Conservation (phyloP, 805 yeast genomes). For the Candida sithepensis region DNA sequence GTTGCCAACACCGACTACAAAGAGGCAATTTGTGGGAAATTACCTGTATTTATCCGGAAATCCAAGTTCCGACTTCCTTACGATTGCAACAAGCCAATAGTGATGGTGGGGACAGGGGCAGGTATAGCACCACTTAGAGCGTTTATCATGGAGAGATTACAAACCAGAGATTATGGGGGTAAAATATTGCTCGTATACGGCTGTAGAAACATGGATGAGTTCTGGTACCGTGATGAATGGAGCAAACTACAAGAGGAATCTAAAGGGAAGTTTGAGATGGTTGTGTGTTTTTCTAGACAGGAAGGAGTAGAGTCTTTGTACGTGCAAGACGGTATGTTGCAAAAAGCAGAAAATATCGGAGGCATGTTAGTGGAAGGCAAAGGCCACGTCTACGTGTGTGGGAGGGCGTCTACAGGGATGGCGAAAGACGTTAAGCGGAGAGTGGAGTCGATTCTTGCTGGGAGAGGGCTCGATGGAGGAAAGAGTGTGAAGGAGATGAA, state of each 20-base stretch:
- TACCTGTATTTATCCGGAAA: conserved; percentile 84
- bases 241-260: conserved; percentile 49
- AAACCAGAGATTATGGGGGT: conserved; percentile 45
- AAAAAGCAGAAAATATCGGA: conserved; percentile 44
- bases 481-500: conserved; percentile 69
- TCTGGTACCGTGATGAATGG: conserved; percentile 83
- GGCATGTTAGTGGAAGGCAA: conserved; percentile 49
- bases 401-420: conserved; percentile 81
- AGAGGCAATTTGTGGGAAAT: conserved; percentile 28
- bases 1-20: no score
- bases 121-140: conserved; percentile 97
- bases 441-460: conserved; percentile 55
- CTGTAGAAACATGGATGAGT: conserved; percentile 69
- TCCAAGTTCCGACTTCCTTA: conserved; percentile 87
- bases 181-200: conserved; percentile 76
- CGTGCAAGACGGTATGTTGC: conserved; percentile 73
- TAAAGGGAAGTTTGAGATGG: conserved; percentile 53
- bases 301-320: conserved; percentile 33
- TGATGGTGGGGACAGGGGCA: conserved; percentile 93
- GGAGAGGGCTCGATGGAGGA: conserved; percentile 60
- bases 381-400: conserved; percentile 88
- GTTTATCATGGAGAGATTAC: conserved; percentile 68
- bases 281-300: conserved; percentile 74
- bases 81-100: conserved; percentile 73
- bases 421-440: conserved; percentile 81